These are phyloP conservation scores for Aspergillus biplanus DNA, from an alignment of 495 filamentous ascomycete genomes.

Conservation along the genomic window DNA sequence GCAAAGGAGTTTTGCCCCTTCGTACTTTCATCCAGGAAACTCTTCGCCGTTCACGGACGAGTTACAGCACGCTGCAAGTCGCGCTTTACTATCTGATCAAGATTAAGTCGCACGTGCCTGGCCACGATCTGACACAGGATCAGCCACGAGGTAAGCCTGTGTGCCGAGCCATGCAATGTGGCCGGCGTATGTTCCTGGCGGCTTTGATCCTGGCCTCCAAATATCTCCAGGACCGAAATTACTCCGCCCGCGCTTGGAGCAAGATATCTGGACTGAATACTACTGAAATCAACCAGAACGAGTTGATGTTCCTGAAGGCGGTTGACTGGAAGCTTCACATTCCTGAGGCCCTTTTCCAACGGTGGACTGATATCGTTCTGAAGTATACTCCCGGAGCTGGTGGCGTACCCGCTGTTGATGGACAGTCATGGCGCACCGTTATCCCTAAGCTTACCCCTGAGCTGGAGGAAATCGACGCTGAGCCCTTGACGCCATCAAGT, in stretches of 20 bases:
- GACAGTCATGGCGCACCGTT: slow-evolving; percentile 71
- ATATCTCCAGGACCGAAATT: slow-evolving; percentile 97
- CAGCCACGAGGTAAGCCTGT: slow-evolving; percentile 74
- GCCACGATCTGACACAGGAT: slow-evolving; percentile 83
- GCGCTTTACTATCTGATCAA: slow-evolving; percentile 95
- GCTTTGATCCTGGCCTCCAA: slow-evolving; percentile 93
- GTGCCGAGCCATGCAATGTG: slow-evolving; percentile 87
- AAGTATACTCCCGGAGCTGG: slow-evolving; percentile 71
- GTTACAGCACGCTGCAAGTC: slow-evolving; percentile 96
- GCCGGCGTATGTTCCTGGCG: slow-evolving; percentile 95
- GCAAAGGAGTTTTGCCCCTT: slow-evolving; percentile 79
- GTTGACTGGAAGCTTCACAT: slow-evolving; percentile 96
- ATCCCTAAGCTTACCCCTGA: slow-evolving; percentile 80
- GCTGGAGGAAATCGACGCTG: slow-evolving; percentile 40
- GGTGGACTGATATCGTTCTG: slow-evolving; percentile 88
- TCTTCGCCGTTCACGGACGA: slow-evolving; percentile 88
- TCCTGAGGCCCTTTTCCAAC: slow-evolving; percentile 81
- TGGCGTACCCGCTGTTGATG: slow-evolving; percentile 33
- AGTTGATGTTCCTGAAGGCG: slow-evolving; percentile 87
- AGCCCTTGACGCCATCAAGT: slow-evolving; percentile 37
- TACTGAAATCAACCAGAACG: slow-evolving; percentile 92
- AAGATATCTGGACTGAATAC: slow-evolving; percentile 94
- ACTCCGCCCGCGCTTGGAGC: slow-evolving; percentile 95
- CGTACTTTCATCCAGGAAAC: slow-evolving; percentile 98
- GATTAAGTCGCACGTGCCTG: slow-evolving; percentile 88